phyloP scores from a whole-genome alignment of 768 basidiomycete species.

The Rhodotorula kratochvilovae region DNA sequence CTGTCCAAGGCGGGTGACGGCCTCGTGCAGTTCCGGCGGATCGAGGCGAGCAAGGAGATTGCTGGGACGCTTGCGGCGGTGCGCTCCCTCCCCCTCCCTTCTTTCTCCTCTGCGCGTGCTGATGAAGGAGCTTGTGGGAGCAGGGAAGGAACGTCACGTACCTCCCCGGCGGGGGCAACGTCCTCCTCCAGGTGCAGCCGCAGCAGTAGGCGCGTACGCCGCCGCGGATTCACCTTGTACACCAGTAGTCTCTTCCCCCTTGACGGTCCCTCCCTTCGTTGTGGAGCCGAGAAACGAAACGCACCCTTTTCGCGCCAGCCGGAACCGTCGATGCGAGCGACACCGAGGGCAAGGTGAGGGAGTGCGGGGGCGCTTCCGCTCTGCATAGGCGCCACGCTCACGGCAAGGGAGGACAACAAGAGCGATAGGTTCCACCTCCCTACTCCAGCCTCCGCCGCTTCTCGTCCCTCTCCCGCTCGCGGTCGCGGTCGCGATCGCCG shows the following conservation, averaged over 20 bases:
- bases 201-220: slow-evolving; percentile 2
- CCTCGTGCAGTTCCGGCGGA: slow-evolving; percentile 88
- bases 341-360: too few relatives aligned
- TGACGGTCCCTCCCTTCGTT: too few relatives aligned
- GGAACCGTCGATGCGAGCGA: too few relatives aligned
- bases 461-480: slow-evolving; percentile 25
- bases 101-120: not conserved
- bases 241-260: not conserved
- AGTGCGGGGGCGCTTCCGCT: too few relatives aligned
- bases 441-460: slow-evolving; percentile 27
- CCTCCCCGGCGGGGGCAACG: slow-evolving; percentile 73
- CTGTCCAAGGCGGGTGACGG: slow-evolving; percentile 92
- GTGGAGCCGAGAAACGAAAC: too few relatives aligned
- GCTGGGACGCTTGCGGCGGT: slow-evolving; percentile 65
- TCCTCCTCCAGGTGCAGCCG: slow-evolving; percentile 71
- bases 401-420: too few relatives aligned
- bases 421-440: too few relatives aligned
- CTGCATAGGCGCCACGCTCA: too few relatives aligned
- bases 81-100: not conserved
- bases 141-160: slow-evolving; percentile 80
- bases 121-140: not conserved
- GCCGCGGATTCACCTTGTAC: not conserved
- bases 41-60: slow-evolving; percentile 97
- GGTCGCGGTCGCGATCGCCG: slow-evolving; percentile 44
- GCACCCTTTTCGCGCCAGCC: too few relatives aligned